Evolutionary conservation across 2,329 filamentous ascomycete species (phyloP).

Genomic region (Colletotrichum acutatum): DNA sequence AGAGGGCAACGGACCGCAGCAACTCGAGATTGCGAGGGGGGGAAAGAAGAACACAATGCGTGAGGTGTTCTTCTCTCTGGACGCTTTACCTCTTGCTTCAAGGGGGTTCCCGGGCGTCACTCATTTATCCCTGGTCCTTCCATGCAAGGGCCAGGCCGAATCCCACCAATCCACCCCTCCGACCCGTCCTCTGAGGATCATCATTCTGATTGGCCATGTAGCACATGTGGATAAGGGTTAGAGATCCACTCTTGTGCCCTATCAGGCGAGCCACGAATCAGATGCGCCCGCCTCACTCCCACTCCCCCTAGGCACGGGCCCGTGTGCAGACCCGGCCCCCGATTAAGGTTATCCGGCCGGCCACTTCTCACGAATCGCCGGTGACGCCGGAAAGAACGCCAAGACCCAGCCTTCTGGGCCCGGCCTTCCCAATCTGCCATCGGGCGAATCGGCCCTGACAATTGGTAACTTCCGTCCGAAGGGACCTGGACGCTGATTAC

Average conservation of each 20-base stretch:
- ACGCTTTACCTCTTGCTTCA: neutral
- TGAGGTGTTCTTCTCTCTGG: neutral
- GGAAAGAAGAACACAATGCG: neutral
- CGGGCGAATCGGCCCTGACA: neutral
- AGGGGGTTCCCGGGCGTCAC: neutral
- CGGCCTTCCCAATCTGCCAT: neutral
- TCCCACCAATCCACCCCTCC: neutral
- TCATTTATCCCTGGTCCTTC: neutral
- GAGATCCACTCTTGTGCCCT: neutral
- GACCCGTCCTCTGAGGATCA: neutral
- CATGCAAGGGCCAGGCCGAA: neutral
- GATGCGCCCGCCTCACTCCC: neutral
- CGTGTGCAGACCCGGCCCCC: constrained; percentile 3
- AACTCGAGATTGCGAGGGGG: neutral
- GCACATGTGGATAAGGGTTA: neutral
- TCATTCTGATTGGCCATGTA: neutral
- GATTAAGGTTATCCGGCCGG: constrained; percentile 27
- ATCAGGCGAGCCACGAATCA: constrained; percentile 3
- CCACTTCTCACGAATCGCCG: neutral
- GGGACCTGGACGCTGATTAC: neutral
- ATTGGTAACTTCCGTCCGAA: neutral
- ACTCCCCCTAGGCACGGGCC: neutral
- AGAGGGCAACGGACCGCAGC: neutral
- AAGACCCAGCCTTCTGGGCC: neutral
- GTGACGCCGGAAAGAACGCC: neutral